phyloP scores from a whole-genome alignment of 2,329 filamentous ascomycete genomes.

The Karstenula rhodostoma region DNA sequence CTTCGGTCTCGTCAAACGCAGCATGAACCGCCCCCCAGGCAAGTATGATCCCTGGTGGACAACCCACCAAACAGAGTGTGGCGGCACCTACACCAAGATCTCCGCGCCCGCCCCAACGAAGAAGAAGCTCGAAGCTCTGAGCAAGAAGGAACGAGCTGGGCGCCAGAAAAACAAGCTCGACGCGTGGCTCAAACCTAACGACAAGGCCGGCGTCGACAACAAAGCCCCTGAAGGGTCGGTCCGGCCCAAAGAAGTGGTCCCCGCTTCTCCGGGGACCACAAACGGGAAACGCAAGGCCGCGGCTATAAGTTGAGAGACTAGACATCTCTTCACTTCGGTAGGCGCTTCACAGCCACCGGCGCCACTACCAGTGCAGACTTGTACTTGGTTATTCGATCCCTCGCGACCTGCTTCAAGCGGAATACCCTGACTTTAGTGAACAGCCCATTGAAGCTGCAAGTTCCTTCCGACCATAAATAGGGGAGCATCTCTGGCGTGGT shows the following conservation, averaged over 20 bases:
- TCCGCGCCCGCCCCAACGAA: constrained; percentile 53
- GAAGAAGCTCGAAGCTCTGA: constrained; percentile 51
- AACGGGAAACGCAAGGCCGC: constrained; percentile 22
- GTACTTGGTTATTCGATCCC: no score
- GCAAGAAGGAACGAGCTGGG: constrained; percentile 51
- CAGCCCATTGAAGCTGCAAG: no score
- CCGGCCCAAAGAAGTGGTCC: constrained; percentile 20
- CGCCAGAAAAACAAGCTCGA: constrained; percentile 56
- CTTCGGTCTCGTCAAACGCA: constrained; percentile 56
- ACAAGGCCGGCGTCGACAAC: constrained; percentile 21
- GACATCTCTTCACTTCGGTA: no score
- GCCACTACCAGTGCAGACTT: no score
- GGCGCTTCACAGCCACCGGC: no score
- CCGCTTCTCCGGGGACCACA: constrained; percentile 11
- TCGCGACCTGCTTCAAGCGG: no score
- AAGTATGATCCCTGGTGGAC: constrained; percentile 54
- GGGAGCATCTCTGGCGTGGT: no score
- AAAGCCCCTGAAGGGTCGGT: constrained; percentile 19
- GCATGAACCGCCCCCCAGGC: constrained; percentile 55
- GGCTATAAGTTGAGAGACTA: constrained; percentile 9
- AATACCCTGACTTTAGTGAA: no score
- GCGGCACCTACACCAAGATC: constrained; percentile 53
- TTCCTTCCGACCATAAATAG: no score
- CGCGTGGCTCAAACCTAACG: constrained; percentile 45
- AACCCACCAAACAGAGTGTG: constrained; percentile 51